Base-by-base conservation (phyloP, 169 alveolate species). In the Theileria parva region DNA sequence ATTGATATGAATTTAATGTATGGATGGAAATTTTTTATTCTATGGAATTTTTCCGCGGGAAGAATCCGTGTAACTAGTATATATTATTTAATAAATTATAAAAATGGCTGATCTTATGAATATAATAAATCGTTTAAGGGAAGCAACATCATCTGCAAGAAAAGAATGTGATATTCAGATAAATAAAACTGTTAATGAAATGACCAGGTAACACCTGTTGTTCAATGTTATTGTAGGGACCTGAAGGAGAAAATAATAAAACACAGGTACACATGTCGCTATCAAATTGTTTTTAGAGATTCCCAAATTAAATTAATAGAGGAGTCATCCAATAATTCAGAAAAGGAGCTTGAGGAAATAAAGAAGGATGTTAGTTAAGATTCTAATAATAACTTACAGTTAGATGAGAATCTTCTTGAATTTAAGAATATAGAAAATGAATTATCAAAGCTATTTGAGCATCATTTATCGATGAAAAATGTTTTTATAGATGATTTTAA, bases 51-150 rank as follows among this genome's bases (percentile, higher is more conserved):
- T 37, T 37, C 48, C 8, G 13, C 4, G 48, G 48, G 4, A 6
- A 37, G 48, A 37, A 37, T 37, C 48, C 48, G 8, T 37, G 48
- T 37, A 37, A 8, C 13, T 37, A 37, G 13, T 37, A 37, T 37
- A 37, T 37, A n/a, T 39, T 11, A 34, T 6, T 12, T 11, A 37
- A 37, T 8, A 37, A 37, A 37, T 37, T 37, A n/a, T 1, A n/a
- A 70, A 23, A n/a, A 79, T 79, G 86, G 28, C 80, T 11, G 86
- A 70, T 44, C 86, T 71, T 53, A 70, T 79, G 80, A 70, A 70
- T 71, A 79, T 79, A 3, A 68, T 79, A 11, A 74, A 50, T 57
- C 65, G 71, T 25, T 39, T 79, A 23, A 59, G 80, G 30, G 85
- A 77, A 44, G 85, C 85, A 11, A 77, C 86, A 19, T 67, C 37